A percentile compares a stretch with the other conserved stretches of the same genome.
Evolutionary conservation across 331 rosid species (phyloP).

Genomic region (Pyracantha coccinea): DNA sequence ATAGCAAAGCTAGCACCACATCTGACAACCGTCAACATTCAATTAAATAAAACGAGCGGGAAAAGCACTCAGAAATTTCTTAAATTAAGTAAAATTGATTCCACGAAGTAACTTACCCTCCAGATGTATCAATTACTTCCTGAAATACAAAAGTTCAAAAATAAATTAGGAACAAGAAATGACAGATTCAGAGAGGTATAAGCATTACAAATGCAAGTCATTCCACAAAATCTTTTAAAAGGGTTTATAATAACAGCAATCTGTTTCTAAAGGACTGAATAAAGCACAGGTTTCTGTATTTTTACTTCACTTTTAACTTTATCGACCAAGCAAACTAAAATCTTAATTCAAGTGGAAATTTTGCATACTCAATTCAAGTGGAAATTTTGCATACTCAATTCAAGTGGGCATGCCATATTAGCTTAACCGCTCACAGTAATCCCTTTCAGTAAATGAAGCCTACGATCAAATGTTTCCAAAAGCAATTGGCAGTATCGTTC

Average conservation of each 20-base stretch:
- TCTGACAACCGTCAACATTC: conserved; percentile 25
- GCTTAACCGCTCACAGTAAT: background rate
- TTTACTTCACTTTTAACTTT: background rate
- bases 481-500: background rate
- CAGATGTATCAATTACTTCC: conserved; percentile 87
- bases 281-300: background rate
- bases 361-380: background rate
- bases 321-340: background rate
- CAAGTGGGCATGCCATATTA: background rate
- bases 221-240: background rate
- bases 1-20: conserved; percentile 80
- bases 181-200: background rate
- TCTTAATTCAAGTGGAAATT: too few relatives aligned
- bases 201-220: background rate
- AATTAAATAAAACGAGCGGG: background rate
- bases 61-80: background rate
- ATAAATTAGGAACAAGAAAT: background rate
- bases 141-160: conserved; percentile 36
- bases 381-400: background rate
- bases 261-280: background rate
- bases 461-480: background rate
- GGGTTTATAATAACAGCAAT: background rate
- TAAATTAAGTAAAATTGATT: background rate
- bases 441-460: background rate
- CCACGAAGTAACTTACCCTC: conserved; percentile 53